Evolutionary conservation across 306 rosid species (phyloP).

Genomic region (Cicer arietinum): DNA sequence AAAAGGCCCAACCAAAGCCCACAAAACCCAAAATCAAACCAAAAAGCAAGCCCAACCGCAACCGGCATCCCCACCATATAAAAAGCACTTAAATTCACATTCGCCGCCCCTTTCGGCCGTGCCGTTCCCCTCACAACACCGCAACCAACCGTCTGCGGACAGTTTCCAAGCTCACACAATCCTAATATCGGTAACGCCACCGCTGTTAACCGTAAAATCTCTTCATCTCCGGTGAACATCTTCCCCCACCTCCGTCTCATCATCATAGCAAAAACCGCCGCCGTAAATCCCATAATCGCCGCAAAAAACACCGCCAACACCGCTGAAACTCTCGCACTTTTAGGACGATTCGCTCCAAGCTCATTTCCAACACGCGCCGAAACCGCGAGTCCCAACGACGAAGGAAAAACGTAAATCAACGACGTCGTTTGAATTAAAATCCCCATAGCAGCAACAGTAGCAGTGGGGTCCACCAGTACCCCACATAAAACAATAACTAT

Average conservation of each 20-base stretch:
- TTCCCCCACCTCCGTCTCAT: slow-evolving; percentile 74
- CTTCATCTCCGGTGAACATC: slow-evolving; percentile 63
- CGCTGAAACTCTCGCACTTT: slow-evolving; percentile 59
- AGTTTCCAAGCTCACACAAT: slow-evolving; percentile 90
- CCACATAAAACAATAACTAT: slow-evolving; percentile 91
- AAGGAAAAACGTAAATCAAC: slow-evolving; percentile 84
- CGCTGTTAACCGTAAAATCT: slow-evolving; percentile 69
- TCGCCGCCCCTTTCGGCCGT: slow-evolving; percentile 80
- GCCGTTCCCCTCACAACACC: slow-evolving; percentile 92
- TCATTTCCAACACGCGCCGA: slow-evolving; percentile 90
- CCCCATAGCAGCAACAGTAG: slow-evolving; percentile 93
- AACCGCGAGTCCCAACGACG: slow-evolving; percentile 77
- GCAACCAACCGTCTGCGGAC: slow-evolving; percentile 93
- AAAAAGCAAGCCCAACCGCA: slow-evolving; percentile 82
- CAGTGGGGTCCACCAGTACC: slow-evolving; percentile 68
- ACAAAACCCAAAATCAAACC: slow-evolving; percentile 65
- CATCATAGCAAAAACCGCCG: slow-evolving; percentile 59
- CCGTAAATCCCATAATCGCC: slow-evolving; percentile 61
- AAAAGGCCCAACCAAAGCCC: slow-evolving; percentile 91
- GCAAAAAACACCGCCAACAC: slow-evolving; percentile 63
- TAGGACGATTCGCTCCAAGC: slow-evolving; percentile 68
- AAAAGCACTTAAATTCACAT: slow-evolving; percentile 81
- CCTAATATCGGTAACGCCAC: slow-evolving; percentile 83
- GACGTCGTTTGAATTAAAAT: slow-evolving; percentile 87
- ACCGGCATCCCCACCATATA: slow-evolving; percentile 91